A percentile compares a stretch with the other conserved stretches of the same genome.
Evolutionary conservation across 345 rosid species (phyloP).

Genomic region (Eucalyptus cloeziana): DNA sequence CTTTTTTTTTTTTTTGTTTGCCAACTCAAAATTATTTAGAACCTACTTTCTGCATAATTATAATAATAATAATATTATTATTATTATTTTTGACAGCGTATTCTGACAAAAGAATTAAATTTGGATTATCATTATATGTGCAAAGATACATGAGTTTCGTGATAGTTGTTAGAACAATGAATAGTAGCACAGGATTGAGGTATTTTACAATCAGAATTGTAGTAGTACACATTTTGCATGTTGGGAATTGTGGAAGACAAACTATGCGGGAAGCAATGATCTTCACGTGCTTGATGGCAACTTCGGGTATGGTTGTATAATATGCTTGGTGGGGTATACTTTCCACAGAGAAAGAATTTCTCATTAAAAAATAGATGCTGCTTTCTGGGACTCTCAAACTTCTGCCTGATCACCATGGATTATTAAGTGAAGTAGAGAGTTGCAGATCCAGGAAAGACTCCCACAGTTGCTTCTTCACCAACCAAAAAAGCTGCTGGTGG

Average conservation of each 20-base stretch:
- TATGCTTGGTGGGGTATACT: constrained; percentile 11
- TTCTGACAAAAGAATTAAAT: background rate
- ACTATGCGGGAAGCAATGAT: background rate
- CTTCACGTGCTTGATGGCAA: background rate
- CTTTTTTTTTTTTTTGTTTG: background rate
- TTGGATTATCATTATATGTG: background rate
- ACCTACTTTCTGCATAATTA: background rate
- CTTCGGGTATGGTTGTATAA: background rate
- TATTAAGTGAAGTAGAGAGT: background rate
- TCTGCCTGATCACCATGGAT: background rate
- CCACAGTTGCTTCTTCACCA: constrained; percentile 7
- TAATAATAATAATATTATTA: background rate
- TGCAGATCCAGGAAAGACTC: constrained; percentile 7
- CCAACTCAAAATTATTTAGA: background rate
- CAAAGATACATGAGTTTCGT: background rate
- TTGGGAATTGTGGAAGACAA: background rate
- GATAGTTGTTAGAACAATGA: background rate
- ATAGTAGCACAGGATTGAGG: background rate
- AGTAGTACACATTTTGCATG: background rate
- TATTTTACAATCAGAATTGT: background rate
- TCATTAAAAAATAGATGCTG: background rate
- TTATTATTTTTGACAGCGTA: background rate
- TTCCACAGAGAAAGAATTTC: background rate
- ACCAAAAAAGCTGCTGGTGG: constrained; percentile 24
- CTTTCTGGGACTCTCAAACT: background rate